Percentiles rank a stretch among this genome's conserved stretches.
Conservation (phyloP, 2,329 filamentous ascomycete species). For the Nannizziopsis barbatae region DNA sequence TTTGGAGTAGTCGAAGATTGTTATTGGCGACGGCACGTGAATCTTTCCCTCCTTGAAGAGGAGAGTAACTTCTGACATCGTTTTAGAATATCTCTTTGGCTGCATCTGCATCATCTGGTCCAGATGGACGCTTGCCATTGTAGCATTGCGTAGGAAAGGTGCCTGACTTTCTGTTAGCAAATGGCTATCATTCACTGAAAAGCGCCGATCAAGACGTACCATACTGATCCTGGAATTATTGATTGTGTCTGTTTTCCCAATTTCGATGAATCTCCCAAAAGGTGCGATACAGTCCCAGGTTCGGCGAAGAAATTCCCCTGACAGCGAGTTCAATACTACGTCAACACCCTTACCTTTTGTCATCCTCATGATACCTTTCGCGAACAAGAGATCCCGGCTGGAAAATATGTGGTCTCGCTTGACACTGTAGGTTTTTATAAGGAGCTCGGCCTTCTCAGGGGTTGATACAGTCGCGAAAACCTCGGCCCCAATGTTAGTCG, state of each 20-base stretch:
- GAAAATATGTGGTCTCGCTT: constrained; percentile 14
- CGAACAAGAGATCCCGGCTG: constrained; percentile 11
- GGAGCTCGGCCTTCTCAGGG: constrained; percentile 13
- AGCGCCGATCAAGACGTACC: not conserved
- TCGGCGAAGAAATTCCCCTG: constrained; percentile 12
- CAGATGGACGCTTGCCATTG: constrained; percentile 16
- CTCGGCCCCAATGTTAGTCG: constrained; percentile 16
- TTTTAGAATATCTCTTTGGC: constrained; percentile 10
- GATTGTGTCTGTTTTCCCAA: constrained; percentile 12
- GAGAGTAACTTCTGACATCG: constrained; percentile 13
- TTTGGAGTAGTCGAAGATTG: constrained; percentile 13
- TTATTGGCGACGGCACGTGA: constrained; percentile 14
- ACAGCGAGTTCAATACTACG: constrained; percentile 15
- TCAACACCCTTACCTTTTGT: constrained; percentile 15
- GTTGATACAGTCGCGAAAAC: constrained; percentile 18
- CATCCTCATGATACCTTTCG: constrained; percentile 12
- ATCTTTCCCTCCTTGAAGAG: constrained; percentile 17
- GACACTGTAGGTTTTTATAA: constrained; percentile 14
- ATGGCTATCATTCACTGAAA: not conserved
- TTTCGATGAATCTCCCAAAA: constrained; percentile 15
- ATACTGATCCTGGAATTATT: constrained; percentile 6
- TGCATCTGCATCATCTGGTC: constrained; percentile 15
- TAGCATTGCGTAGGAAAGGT: constrained; percentile 16
- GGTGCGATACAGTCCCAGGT: constrained; percentile 14
- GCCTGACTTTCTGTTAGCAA: not conserved